These are phyloP conservation scores for Phialophora expanda DNA, from an alignment of 2,329 filamentous ascomycete genomes.

Conservation along the genomic window DNA sequence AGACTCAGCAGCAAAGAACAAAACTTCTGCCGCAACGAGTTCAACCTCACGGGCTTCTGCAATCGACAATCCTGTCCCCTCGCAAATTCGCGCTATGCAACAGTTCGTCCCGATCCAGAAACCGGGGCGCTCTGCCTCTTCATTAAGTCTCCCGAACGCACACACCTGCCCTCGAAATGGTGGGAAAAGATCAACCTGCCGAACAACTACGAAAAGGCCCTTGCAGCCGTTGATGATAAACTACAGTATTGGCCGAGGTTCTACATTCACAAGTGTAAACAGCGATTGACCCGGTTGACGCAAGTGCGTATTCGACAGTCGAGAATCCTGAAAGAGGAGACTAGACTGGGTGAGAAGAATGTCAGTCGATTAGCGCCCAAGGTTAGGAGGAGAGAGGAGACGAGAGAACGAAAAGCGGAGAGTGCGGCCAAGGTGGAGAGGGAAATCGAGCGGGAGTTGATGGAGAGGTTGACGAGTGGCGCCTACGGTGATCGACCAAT, in stretches of 20 bases:
- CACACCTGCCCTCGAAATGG: conserved; percentile 85
- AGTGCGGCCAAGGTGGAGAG: conserved; percentile 91
- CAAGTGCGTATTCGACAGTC: conserved; percentile 83
- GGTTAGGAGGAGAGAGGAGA: conserved; percentile 75
- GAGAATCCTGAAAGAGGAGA: conserved; percentile 84
- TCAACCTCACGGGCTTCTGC: conserved; percentile 83
- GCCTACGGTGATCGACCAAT: conserved; percentile 93
- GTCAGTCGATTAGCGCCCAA: conserved; percentile 92
- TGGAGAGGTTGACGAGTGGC: conserved; percentile 86
- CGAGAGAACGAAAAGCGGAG: conserved; percentile 76
- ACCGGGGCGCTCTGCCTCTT: conserved; percentile 89
- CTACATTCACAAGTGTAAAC: conserved; percentile 92
- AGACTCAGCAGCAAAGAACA: conserved; percentile 78
- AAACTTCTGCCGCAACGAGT: conserved; percentile 94
- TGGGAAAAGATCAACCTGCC: conserved; percentile 94
- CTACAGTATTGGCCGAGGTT: conserved; percentile 96
- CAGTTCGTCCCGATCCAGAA: conserved; percentile 79
- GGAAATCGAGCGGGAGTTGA: conserved; percentile 91
- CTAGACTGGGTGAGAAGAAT: conserved; percentile 82
- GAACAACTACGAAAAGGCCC: conserved; percentile 85
- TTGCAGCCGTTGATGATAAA: conserved; percentile 83
- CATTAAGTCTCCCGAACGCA: conserved; percentile 92
- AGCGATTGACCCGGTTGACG: conserved; percentile 86
- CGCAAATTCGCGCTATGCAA: conserved; percentile 91
- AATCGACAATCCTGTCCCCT: conserved; percentile 88